phyloP scores from a whole-genome alignment of 2,329 filamentous ascomycete species.

The Fusarium sp. region DNA sequence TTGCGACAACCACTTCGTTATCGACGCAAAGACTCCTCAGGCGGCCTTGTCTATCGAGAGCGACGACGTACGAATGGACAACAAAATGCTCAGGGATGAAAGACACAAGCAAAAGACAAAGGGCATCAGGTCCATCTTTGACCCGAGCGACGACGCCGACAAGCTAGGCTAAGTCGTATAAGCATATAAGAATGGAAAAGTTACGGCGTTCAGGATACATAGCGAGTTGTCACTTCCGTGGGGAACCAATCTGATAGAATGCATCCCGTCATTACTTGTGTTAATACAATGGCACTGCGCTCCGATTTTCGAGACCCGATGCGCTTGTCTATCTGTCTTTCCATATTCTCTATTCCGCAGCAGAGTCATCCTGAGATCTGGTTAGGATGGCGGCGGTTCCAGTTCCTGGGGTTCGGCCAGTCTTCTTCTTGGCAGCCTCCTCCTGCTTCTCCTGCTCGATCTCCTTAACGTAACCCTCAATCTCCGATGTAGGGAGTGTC shows the following conservation, averaged over 20 bases:
- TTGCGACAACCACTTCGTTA: constrained; percentile 98
- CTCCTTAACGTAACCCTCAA: constrained; percentile 97
- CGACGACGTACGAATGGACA: constrained; percentile 87
- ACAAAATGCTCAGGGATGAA: constrained; percentile 93
- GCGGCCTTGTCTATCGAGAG: constrained; percentile 88
- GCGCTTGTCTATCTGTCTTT: constrained; percentile 46
- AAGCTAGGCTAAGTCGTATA: constrained; percentile 71
- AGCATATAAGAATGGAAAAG: constrained; percentile 44
- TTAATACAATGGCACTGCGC: constrained; percentile 55
- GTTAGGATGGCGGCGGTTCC: constrained; percentile 81
- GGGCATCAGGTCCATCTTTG: constrained; percentile 76
- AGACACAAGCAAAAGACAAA: constrained; percentile 72
- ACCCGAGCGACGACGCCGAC: constrained; percentile 79
- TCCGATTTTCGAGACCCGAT: constrained; percentile 46
- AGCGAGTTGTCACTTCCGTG: constrained; percentile 42
- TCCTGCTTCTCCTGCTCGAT: constrained; percentile 99
- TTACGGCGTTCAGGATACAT: constrained; percentile 50
- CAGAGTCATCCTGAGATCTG: constrained; percentile 62
- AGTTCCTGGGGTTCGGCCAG: constrained; percentile 76
- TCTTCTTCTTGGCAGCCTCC: constrained; percentile 98
- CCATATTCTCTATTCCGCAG: constrained; percentile 51
- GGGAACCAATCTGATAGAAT: constrained; percentile 35
- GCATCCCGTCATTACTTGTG: constrained; percentile 51
- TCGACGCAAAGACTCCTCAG: constrained; percentile 89
- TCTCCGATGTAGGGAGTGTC: constrained; percentile 94